A percentile compares a stretch with the other conserved stretches of the same genome.
phyloP scores from a whole-genome alignment of 345 rosid species.

The Aquilaria malaccensis region DNA sequence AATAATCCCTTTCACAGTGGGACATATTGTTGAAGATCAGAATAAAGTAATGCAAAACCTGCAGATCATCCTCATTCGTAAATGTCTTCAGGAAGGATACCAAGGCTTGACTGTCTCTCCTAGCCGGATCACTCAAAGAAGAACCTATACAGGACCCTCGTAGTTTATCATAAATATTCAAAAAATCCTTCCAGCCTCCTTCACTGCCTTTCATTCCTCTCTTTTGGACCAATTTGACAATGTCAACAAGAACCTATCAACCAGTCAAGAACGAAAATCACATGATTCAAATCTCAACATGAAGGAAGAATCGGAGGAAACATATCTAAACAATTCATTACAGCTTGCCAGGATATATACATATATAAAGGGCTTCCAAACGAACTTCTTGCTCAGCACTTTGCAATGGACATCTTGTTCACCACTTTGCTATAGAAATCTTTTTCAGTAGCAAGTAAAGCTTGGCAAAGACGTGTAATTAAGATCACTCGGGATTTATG shows the following conservation, averaged over 20 bases:
- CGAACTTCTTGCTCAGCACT: no score
- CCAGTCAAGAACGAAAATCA: neutral
- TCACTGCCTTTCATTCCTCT: constrained; percentile 38
- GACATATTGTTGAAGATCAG: neutral
- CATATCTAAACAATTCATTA: neutral
- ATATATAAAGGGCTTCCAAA: no score
- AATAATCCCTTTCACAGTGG: neutral
- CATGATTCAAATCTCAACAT: neutral
- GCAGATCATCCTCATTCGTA: constrained; percentile 30
- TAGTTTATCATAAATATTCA: constrained; percentile 40
- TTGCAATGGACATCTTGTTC: neutral
- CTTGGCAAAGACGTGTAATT: neutral
- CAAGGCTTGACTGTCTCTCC: constrained; percentile 44
- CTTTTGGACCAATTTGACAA: constrained; percentile 62
- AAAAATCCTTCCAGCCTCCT: constrained; percentile 76
- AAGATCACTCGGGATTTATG: neutral
- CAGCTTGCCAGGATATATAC: neutral
- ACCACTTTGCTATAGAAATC: neutral
- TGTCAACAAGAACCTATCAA: constrained; percentile 51
- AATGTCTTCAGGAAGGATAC: constrained; percentile 58
- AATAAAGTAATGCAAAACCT: constrained; percentile 26
- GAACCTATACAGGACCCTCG: constrained; percentile 51
- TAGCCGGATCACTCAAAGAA: constrained; percentile 64
- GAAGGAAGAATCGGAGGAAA: neutral
- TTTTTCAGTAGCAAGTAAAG: no score